Evolutionary conservation across 2,329 filamentous ascomycete genomes (phyloP).

Genomic region (Gremmenia infestans): DNA sequence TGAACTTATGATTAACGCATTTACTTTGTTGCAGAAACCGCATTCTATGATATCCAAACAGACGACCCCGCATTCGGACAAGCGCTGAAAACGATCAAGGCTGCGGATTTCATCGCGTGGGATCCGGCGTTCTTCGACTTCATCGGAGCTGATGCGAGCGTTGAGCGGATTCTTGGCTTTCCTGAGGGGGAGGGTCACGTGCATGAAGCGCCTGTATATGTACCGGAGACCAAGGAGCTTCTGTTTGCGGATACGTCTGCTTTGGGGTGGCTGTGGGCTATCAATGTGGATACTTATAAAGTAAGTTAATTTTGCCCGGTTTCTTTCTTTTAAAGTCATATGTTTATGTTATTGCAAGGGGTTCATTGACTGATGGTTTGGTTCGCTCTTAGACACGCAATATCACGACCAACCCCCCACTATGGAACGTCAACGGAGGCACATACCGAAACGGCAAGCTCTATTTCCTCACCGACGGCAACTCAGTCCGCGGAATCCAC

Average conservation of each 20-base stretch:
- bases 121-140: not conserved
- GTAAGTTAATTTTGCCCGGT: not conserved
- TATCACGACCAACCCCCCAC: not conserved
- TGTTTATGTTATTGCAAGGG: not conserved
- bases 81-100: not conserved
- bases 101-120: not conserved
- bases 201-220: not conserved
- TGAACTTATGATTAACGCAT: too few relatives aligned
- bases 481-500: not conserved
- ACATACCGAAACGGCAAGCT: not conserved
- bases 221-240: constrained; percentile 28
- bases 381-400: not conserved
- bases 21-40: not conserved
- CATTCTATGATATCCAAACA: not conserved
- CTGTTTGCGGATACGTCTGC: constrained; percentile 69
- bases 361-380: too few relatives aligned
- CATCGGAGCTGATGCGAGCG: not conserved
- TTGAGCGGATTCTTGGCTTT: not conserved
- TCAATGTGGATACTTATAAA: not conserved
- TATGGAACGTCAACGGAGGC: not conserved
- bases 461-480: not conserved
- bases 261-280: constrained; percentile 69
- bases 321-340: not conserved
- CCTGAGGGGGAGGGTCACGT: not conserved
- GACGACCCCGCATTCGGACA: not conserved